Evolutionary conservation across 345 rosid species (phyloP).

Genomic region (Citrus reticulata): DNA sequence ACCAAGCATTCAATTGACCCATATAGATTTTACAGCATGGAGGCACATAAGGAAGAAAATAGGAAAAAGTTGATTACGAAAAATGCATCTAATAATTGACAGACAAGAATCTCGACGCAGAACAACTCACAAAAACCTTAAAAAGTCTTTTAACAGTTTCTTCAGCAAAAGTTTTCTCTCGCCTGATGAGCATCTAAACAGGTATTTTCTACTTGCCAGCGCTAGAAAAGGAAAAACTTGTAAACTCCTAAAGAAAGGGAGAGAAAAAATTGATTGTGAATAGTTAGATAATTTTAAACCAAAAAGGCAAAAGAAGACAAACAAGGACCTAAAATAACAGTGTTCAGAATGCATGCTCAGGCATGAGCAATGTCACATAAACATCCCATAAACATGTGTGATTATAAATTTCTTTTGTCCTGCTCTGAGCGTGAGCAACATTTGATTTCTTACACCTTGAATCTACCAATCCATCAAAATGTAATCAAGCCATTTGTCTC

Average conservation of each 20-base stretch:
- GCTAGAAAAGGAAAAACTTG: neutral
- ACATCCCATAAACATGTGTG: neutral
- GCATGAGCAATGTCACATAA: neutral
- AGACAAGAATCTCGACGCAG: neutral
- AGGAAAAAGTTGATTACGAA: neutral
- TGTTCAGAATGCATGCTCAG: neutral
- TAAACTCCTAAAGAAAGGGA: neutral
- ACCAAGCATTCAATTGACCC: neutral
- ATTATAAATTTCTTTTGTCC: neutral
- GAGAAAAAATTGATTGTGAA: neutral
- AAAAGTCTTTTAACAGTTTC: neutral
- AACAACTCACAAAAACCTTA: neutral
- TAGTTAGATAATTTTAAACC: neutral
- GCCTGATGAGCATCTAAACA: neutral
- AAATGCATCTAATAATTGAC: neutral
- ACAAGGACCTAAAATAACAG: no score
- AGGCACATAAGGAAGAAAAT: neutral
- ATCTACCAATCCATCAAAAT: constrained; percentile 2
- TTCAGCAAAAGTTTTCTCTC: neutral
- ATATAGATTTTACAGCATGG: neutral
- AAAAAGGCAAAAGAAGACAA: neutral
- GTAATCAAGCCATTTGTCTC: neutral
- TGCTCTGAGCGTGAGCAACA: neutral
- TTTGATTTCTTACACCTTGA: neutral
- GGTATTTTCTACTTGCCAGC: neutral